A percentile compares a stretch with the other conserved stretches of the same genome.
These are phyloP conservation scores for Capsicum baccatum DNA, from an alignment of 257 asterid genomes.

Conservation along the genomic window DNA sequence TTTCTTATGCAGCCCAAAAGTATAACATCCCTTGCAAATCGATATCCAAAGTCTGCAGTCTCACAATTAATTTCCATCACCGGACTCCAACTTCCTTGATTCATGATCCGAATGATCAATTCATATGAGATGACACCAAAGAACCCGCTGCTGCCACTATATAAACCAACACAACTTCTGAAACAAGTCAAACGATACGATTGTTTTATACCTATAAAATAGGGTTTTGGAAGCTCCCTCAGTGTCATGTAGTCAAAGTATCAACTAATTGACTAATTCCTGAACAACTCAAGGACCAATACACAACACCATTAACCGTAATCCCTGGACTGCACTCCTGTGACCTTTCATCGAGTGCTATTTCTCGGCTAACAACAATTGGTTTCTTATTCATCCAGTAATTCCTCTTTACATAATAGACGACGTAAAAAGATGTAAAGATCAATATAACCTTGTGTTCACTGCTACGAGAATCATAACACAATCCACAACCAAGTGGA, in stretches of 20 bases:
- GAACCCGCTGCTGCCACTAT: too few species aligned
- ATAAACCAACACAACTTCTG: too few species aligned
- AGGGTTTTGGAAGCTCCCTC: too few species aligned
- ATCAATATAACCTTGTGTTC: neutral
- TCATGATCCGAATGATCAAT: too few species aligned
- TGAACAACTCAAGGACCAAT: neutral
- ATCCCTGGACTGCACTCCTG: neutral
- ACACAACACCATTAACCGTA: neutral
- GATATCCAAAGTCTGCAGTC: neutral
- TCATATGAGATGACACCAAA: too few species aligned
- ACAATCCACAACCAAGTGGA: neutral
- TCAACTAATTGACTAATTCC: too few species aligned
- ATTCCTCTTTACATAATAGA: neutral
- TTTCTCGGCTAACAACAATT: neutral
- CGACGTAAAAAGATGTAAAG: neutral
- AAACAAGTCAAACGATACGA: neutral
- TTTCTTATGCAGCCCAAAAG: neutral
- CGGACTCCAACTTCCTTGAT: neutral
- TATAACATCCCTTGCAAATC: too few species aligned
- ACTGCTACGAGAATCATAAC: neutral
- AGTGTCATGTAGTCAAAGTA: too few species aligned
- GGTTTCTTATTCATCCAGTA: neutral
- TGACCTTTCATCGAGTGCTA: neutral
- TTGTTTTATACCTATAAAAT: neutral
- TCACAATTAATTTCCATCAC: neutral